These are phyloP conservation scores for Pistacia atlantica DNA, from an alignment of 345 rosid genomes.

Conservation along the genomic window DNA sequence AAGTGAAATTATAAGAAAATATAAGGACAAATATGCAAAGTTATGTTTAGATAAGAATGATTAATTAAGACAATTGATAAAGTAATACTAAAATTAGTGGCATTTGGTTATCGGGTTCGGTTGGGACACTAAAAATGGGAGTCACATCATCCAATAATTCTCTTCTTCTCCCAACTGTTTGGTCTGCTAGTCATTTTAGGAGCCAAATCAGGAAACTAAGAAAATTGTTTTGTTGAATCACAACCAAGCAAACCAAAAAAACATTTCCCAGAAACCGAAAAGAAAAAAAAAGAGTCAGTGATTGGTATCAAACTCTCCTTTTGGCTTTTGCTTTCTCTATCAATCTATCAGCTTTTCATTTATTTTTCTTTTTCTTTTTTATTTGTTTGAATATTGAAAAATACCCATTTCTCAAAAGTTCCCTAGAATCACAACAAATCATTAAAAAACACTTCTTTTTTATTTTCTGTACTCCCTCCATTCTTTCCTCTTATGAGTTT, in stretches of 20 bases:
- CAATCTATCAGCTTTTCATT: constrained; percentile 24
- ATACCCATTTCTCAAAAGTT: constrained; percentile 7
- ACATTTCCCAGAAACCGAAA: constrained; percentile 21
- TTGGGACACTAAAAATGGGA: constrained; percentile 41
- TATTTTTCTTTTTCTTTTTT: neutral
- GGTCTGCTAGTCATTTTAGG: constrained; percentile 64
- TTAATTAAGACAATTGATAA: neutral
- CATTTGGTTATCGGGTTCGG: neutral
- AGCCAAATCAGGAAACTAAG: constrained; percentile 55
- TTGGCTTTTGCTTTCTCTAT: constrained; percentile 24
- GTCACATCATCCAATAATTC: constrained; percentile 23
- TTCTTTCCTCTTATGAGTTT: neutral
- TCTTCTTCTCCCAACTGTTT: constrained; percentile 62
- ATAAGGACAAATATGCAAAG: neutral
- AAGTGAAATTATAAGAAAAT: neutral
- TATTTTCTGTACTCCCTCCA: constrained; percentile 7
- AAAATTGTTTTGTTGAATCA: constrained; percentile 26
- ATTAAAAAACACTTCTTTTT: constrained; percentile 3
- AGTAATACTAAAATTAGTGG: constrained; percentile 13
- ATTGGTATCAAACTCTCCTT: constrained; percentile 19
- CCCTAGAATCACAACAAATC: neutral
- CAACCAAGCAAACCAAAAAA: constrained; percentile 30
- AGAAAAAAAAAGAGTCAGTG: constrained; percentile 20
- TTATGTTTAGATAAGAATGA: neutral
- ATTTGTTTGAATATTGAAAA: constrained; percentile 2